Evolutionary conservation across 495 filamentous ascomycete genomes (phyloP).

Genomic region (Trichoderma gamsii): DNA sequence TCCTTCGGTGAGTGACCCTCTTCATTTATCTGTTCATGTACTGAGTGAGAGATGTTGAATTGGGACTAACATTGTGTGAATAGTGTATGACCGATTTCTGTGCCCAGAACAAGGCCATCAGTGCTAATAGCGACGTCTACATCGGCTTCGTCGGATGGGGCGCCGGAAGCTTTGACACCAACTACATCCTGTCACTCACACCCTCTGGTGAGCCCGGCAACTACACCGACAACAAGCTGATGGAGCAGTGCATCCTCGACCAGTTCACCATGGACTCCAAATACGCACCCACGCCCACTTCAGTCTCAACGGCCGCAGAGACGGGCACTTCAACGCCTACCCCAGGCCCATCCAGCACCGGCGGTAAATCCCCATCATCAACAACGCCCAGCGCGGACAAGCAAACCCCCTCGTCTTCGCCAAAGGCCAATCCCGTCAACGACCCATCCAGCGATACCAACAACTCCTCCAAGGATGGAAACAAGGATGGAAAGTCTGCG

Average conservation of each 20-base stretch:
- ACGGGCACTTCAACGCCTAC: not conserved
- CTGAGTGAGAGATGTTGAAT: no score
- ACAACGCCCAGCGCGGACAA: not conserved
- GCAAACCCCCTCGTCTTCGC: not conserved
- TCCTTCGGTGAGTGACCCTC: constrained; percentile 24
- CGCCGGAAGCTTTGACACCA: constrained; percentile 42
- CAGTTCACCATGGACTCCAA: not conserved
- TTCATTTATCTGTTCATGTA: not conserved
- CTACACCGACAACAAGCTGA: constrained; percentile 36
- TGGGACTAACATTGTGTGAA: not conserved
- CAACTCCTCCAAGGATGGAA: not conserved
- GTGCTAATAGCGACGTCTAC: constrained; percentile 47
- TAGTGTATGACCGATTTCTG: constrained; percentile 41
- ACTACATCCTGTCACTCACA: constrained; percentile 41
- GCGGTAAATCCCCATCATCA: not conserved
- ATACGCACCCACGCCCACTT: not conserved
- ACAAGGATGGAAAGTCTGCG: not conserved
- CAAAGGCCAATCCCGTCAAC: not conserved
- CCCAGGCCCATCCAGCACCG: not conserved
- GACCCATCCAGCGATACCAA: not conserved
- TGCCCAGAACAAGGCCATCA: constrained; percentile 41
- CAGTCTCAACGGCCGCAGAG: not conserved
- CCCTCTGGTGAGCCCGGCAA: constrained; percentile 34
- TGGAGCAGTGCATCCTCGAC: constrained; percentile 33
- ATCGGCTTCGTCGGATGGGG: constrained; percentile 45